Base-by-base conservation (phyloP, 192 early-diverging fungal species). In the Rhizophagus sp. region DNA sequence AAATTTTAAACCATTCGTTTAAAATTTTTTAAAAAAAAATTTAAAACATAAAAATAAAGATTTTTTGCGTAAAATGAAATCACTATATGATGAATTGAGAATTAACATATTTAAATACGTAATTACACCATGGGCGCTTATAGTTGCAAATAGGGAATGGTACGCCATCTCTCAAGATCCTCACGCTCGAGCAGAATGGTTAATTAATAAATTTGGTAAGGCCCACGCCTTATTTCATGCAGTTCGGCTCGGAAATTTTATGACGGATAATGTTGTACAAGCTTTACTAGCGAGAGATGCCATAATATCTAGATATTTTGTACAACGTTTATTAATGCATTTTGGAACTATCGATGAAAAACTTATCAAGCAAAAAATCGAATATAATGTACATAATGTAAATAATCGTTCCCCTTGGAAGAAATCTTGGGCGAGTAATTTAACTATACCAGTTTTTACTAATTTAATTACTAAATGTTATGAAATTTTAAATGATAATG, bases 171-270 rank as follows among this genome's bases (percentile, higher is more conserved):
- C 11, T 13, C 44, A 47, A 12, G 44, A 47, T 13, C 11, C 44
- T 13, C 44, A 47, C 1, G 44, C 61, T 19, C 47, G 25, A 76
- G 75, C 75, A 11, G 17, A 22, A 12, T 76, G 75, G 75, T 2
- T 76, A 6, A 33, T 62, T 41, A 7, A 19, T 41, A 25, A 62
- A 36, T 76, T 65, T 33, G 75, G 75, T 6, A 62, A 33, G n/a
- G 62, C 62, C 12, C 75, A 76, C 10, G 75, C 75, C 17, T n/a
- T 62, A 0, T 76, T 76, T 64, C 62, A 76, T 64, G 75, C 75
- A 1, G 61, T 76, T 2, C 65, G 75, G 33, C n/a, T 76, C 0
- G 62, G 75, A 22, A 15, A 25, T 6, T 62, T 63, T 41, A 62
- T 63, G 8, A 57, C 62, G 1, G n/a, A 63, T 6, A 13, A 25